These are phyloP conservation scores for Salvia splendens DNA, from an alignment of 257 asterid genomes.

Conservation along the genomic window DNA sequence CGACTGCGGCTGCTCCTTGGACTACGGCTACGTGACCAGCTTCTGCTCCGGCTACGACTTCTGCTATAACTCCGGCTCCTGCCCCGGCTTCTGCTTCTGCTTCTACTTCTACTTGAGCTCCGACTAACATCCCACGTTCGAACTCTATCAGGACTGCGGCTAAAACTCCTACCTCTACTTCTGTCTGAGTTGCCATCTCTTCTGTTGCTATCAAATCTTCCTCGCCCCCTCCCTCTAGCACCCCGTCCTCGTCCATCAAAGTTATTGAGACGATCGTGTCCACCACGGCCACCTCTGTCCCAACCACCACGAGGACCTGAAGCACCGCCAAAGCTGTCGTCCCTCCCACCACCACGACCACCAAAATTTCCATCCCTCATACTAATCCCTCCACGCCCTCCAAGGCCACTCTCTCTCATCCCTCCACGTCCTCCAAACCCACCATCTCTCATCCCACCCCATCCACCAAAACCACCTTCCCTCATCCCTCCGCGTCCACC, in stretches of 20 bases:
- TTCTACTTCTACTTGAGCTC: slow-evolving; percentile 56
- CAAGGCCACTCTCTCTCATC: slow-evolving; percentile 49
- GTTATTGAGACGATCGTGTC: slow-evolving; percentile 48
- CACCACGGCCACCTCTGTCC: slow-evolving; percentile 77
- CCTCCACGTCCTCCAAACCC: slow-evolving; percentile 66
- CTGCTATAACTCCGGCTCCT: slow-evolving; percentile 57
- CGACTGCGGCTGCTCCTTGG: slow-evolving; percentile 51
- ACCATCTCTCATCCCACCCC: slow-evolving; percentile 62
- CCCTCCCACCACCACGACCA: slow-evolving; percentile 64
- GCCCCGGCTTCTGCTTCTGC: slow-evolving; percentile 47
- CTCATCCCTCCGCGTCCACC: slow-evolving; percentile 72
- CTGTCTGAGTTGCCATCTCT: slow-evolving; percentile 57
- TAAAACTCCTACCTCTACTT: slow-evolving; percentile 66
- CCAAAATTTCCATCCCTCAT: slow-evolving; percentile 52
- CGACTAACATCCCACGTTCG: slow-evolving; percentile 71
- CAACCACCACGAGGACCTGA: slow-evolving; percentile 62
- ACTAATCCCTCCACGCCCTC: slow-evolving; percentile 57
- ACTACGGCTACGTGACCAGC: slow-evolving; percentile 54
- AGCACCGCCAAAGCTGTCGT: slow-evolving; percentile 48
- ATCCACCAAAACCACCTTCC: slow-evolving; percentile 64
- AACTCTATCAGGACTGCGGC: slow-evolving; percentile 75
- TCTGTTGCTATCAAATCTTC: slow-evolving; percentile 63
- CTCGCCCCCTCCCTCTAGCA: slow-evolving; percentile 64
- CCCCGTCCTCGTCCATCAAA: slow-evolving; percentile 72
- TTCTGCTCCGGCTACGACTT: slow-evolving; percentile 62